Conservation (phyloP, 805 yeast genomes). For the Candida nitratophila region DNA sequence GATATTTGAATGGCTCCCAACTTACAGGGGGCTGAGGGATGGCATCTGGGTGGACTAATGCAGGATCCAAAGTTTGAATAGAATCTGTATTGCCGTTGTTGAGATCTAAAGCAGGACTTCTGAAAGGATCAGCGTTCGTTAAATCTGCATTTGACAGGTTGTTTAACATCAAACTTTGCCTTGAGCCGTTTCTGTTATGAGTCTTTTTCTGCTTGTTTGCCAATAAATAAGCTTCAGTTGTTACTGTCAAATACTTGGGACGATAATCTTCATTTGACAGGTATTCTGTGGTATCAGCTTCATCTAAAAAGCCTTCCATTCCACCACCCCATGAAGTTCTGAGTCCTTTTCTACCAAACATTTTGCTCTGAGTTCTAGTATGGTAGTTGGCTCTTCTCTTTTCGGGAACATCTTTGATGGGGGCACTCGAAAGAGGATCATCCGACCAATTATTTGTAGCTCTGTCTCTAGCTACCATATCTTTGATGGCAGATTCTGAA, state of each 20-base stretch:
- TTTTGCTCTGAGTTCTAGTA: slow-evolving; percentile 27
- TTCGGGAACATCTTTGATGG: slow-evolving; percentile 43
- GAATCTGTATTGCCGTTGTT: slow-evolving; percentile 26
- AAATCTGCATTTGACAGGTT: slow-evolving; percentile 11
- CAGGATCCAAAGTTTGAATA: slow-evolving; percentile 46
- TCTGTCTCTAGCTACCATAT: slow-evolving; percentile 55
- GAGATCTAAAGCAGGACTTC: slow-evolving; percentile 6
- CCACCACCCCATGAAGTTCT: slow-evolving; percentile 33
- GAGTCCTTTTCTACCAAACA: slow-evolving; percentile 29
- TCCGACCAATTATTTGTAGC: slow-evolving; percentile 85
- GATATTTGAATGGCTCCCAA: slow-evolving; percentile 80
- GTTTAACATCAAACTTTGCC: slow-evolving; percentile 7
- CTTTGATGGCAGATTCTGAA: slow-evolving; percentile 39
- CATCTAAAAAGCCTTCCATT: slow-evolving; percentile 22
- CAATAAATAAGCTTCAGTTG: slow-evolving; percentile 44
- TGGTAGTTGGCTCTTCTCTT: slow-evolving; percentile 44
- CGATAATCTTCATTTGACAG: slow-evolving; percentile 20
- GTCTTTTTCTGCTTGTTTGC: slow-evolving; percentile 9
- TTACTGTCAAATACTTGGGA: slow-evolving; percentile 54
- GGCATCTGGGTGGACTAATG: slow-evolving; percentile 63
- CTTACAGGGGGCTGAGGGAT: slow-evolving; percentile 89
- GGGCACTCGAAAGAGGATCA: slow-evolving; percentile 44
- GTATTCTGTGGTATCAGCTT: not conserved
- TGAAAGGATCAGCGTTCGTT: slow-evolving; percentile 27
- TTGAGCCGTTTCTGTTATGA: slow-evolving; percentile 6